Percentiles rank a stretch among this genome's conserved stretches.
These are phyloP conservation scores for Aspergillus taichungensis DNA, from an alignment of 495 filamentous ascomycete genomes.

Conservation along the genomic window DNA sequence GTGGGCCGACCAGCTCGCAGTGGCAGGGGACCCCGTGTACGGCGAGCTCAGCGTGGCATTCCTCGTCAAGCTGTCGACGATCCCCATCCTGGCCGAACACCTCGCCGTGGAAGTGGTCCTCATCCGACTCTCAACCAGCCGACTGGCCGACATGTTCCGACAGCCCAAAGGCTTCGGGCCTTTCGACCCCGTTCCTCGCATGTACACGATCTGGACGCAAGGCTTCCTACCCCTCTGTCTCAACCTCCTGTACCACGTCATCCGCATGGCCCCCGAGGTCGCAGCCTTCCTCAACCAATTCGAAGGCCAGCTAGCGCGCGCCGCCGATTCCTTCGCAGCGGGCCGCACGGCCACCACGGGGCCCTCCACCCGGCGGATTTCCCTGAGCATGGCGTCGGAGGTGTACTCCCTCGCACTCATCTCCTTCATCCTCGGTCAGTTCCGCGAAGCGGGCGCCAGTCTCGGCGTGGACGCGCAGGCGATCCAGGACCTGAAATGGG, in stretches of 20 bases:
- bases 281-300: constrained; percentile 81
- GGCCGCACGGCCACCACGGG: constrained; percentile 26
- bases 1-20: constrained; percentile 72
- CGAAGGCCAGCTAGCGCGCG: constrained; percentile 57
- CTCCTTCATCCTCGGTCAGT: constrained; percentile 51
- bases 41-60: constrained; percentile 82
- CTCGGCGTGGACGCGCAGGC: constrained; percentile 49
- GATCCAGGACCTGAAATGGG: constrained; percentile 63
- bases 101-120: constrained; percentile 80
- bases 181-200: constrained; percentile 46
- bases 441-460: constrained; percentile 50
- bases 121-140: constrained; percentile 66
- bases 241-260: constrained; percentile 77
- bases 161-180: constrained; percentile 61
- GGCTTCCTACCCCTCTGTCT: constrained; percentile 84
- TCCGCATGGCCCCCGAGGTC: constrained; percentile 71
- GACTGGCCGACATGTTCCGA: constrained; percentile 59
- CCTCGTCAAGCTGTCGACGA: constrained; percentile 74
- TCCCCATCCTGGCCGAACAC: constrained; percentile 78
- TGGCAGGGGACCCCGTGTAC: constrained; percentile 82
- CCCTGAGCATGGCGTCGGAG: constrained; percentile 63
- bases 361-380: constrained; percentile 43
- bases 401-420: constrained; percentile 69
- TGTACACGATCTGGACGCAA: constrained; percentile 79
- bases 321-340: constrained; percentile 51